phyloP scores from a whole-genome alignment of 2,329 filamentous ascomycete genomes.

The Cryphonectria japonica region DNA sequence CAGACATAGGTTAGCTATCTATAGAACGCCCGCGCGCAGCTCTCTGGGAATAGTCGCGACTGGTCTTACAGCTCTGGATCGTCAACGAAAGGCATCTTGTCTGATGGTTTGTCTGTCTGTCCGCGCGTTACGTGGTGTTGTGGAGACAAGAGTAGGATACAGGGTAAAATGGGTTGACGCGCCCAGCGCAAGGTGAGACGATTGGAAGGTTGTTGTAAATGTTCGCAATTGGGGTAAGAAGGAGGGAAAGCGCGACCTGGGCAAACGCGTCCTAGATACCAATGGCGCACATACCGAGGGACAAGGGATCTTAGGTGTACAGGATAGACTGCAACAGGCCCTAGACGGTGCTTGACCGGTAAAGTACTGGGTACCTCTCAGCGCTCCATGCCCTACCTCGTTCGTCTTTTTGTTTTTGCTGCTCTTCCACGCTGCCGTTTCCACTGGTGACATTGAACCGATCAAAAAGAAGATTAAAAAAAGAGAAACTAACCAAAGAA shows the following conservation, averaged over 20 bases:
- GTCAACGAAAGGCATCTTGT: conserved; percentile 25
- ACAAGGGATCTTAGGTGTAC: too few species aligned
- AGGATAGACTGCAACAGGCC: too few species aligned
- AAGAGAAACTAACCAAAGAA: too few species aligned
- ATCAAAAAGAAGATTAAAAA: background rate
- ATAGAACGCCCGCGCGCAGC: background rate
- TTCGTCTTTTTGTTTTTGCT: background rate
- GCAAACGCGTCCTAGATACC: background rate
- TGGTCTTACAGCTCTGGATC: conserved; percentile 25
- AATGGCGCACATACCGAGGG: background rate
- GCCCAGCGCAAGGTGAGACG: background rate
- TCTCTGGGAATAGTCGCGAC: background rate
- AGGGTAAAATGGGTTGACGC: background rate
- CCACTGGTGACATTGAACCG: background rate
- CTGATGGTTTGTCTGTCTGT: conserved; percentile 3
- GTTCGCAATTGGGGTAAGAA: background rate
- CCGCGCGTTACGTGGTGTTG: conserved; percentile 1
- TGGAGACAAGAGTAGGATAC: background rate
- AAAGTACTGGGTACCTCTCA: background rate
- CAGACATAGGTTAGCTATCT: background rate
- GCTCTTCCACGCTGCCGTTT: background rate
- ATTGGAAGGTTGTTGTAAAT: background rate
- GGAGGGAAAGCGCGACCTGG: background rate
- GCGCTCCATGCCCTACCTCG: background rate
- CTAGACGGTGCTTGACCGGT: background rate